These are phyloP conservation scores for Prunus mume DNA, from an alignment of 306 rosid species.

Conservation along the genomic window DNA sequence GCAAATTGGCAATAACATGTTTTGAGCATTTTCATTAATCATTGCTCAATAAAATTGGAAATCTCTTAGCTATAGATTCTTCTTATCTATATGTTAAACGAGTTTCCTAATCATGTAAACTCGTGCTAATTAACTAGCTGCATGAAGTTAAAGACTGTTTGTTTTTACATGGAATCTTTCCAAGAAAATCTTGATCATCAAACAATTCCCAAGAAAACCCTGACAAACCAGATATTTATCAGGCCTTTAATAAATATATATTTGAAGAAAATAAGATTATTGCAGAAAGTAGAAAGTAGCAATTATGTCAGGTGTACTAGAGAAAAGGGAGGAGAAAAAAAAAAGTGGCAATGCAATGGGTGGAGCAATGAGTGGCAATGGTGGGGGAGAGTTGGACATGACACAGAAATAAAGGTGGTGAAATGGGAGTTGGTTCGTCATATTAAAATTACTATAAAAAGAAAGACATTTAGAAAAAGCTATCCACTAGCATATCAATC, in stretches of 20 bases:
- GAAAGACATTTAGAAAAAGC: constrained; percentile 24
- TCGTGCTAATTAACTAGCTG: neutral
- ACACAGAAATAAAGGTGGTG: constrained; percentile 28
- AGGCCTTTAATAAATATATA: neutral
- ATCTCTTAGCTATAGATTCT: neutral
- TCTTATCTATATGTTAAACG: neutral
- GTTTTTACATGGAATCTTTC: neutral
- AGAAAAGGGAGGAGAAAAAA: constrained; percentile 4
- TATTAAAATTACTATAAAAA: constrained; percentile 25
- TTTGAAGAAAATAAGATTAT: neutral
- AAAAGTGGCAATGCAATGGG: constrained; percentile 13
- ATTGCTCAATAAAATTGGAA: constrained; percentile 12
- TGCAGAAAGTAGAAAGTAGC: neutral
- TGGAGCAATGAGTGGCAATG: constrained; percentile 11
- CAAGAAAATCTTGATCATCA: neutral
- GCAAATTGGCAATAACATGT: constrained; percentile 40
- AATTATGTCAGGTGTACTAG: constrained; percentile 30
- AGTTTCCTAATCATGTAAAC: neutral
- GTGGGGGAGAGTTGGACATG: constrained; percentile 37
- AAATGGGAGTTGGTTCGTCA: constrained; percentile 30
- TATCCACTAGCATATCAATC: constrained; percentile 22
- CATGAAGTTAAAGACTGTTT: neutral
- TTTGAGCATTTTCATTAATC: constrained; percentile 33
- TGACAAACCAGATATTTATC: neutral
- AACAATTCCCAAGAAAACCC: neutral